A percentile compares a stretch with the other conserved stretches of the same genome.
Evolutionary conservation across 495 filamentous ascomycete genomes (phyloP).

Genomic region (Aspergillus ostianus): DNA sequence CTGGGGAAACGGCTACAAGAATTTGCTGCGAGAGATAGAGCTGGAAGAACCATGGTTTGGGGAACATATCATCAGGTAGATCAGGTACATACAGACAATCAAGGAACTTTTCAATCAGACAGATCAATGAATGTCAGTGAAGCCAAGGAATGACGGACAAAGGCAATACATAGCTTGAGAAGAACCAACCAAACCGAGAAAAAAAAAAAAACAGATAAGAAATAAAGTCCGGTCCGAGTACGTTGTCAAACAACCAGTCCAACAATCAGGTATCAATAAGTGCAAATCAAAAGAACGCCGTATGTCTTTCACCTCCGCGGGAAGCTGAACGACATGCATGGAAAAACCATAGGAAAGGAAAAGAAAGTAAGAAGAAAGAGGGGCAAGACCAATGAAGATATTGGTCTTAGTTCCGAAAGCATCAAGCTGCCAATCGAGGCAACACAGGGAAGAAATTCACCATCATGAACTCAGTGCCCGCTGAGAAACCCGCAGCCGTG

Average conservation of each 20-base stretch:
- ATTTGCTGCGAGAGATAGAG: not conserved
- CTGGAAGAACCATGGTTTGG: not conserved
- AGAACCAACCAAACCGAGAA: not conserved
- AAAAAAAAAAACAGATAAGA: not conserved
- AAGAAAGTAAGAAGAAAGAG: conserved; percentile 1
- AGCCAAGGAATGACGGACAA: not conserved
- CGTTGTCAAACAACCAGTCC: not conserved
- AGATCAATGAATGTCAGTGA: not conserved
- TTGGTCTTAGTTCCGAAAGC: not conserved
- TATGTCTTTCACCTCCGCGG: not conserved
- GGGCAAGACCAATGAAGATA: not conserved
- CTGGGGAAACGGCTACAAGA: not conserved
- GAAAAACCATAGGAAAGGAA: not conserved
- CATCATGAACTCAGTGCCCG: conserved; percentile 10
- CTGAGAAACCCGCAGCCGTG: conserved; percentile 4
- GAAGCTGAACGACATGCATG: not conserved
- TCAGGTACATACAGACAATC: not conserved
- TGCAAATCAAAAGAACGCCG: not conserved
- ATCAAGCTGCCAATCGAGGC: not conserved
- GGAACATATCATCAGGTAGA: not conserved
- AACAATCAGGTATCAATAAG: not conserved
- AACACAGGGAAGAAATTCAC: not conserved
- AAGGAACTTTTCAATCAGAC: not conserved
- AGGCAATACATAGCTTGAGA: no score
- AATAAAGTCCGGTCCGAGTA: not conserved